Evolutionary conservation across 768 basidiomycete species (phyloP).

Genomic region (Suillus sp.): DNA sequence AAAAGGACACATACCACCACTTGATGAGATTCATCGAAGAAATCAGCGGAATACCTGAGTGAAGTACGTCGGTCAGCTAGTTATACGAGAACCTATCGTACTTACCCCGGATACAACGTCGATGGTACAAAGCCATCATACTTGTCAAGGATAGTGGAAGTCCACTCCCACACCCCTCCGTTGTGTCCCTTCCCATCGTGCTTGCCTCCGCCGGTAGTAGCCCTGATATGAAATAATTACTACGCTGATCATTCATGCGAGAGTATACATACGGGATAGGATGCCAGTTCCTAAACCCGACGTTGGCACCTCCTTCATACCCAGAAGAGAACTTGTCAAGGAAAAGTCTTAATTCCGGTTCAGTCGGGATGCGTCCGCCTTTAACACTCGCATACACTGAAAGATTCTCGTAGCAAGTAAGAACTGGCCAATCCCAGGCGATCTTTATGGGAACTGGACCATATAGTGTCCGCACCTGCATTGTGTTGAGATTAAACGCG

Average conservation of each 20-base stretch:
- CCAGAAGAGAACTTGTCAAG: constrained; percentile 72
- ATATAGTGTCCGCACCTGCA: constrained; percentile 80
- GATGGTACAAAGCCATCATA: constrained; percentile 79
- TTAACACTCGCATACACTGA: constrained; percentile 80
- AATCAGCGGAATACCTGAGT: constrained; percentile 78
- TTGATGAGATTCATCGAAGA: constrained; percentile 85
- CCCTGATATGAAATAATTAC: constrained; percentile 39
- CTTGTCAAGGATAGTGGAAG: constrained; percentile 72
- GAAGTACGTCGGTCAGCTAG: background rate
- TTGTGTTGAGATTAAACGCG: background rate
- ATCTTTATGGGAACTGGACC: constrained; percentile 79
- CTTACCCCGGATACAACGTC: constrained; percentile 82
- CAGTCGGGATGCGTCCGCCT: constrained; percentile 93
- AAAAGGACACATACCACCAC: constrained; percentile 69
- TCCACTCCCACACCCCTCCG: constrained; percentile 99
- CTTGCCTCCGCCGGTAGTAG: constrained; percentile 62
- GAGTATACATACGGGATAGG: constrained; percentile 72
- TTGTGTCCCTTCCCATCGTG: constrained; percentile 70
- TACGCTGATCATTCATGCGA: background rate
- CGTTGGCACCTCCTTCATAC: constrained; percentile 76
- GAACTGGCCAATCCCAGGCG: constrained; percentile 84
- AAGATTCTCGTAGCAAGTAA: constrained; percentile 76
- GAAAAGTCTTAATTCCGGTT: constrained; percentile 83
- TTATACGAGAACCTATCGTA: background rate
- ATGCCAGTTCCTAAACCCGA: constrained; percentile 93